These are phyloP conservation scores for Chlamydomonas sp. DNA, from an alignment of 139 green algal genomes.

Conservation along the genomic window DNA sequence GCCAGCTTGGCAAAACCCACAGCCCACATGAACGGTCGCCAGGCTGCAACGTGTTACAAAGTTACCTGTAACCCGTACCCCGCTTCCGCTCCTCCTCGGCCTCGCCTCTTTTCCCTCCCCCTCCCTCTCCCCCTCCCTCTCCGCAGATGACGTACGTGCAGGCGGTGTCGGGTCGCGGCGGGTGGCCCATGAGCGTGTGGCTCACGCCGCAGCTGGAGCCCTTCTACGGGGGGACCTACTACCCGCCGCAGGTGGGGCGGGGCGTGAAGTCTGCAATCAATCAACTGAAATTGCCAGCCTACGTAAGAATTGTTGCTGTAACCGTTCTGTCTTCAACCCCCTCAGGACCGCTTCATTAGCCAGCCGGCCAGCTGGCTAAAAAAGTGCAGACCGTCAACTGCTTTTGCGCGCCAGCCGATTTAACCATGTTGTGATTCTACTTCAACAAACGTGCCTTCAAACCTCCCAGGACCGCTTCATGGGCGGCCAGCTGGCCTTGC, in stretches of 20 bases:
- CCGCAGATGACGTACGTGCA: slow-evolving; percentile 84
- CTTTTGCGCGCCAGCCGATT: too few species aligned
- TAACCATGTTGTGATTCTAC: too few species aligned
- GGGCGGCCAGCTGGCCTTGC: slow-evolving; percentile 54
- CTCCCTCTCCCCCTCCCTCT: neutral
- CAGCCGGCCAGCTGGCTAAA: too few species aligned
- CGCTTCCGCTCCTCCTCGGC: neutral
- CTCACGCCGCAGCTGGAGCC: slow-evolving; percentile 83
- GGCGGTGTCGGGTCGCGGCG: slow-evolving; percentile 69
- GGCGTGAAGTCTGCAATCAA: neutral
- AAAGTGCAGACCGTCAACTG: too few species aligned
- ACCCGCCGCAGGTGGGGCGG: slow-evolving; percentile 46
- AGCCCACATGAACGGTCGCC: too few species aligned
- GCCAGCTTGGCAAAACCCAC: too few species aligned
- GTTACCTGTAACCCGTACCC: neutral
- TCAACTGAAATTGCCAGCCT: too few species aligned
- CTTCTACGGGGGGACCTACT: slow-evolving; percentile 84
- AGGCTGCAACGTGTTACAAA: too few species aligned
- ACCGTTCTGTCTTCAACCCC: too few species aligned
- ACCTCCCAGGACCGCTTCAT: slow-evolving; percentile 9
- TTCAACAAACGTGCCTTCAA: too few species aligned
- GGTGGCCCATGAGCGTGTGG: slow-evolving; percentile 82
- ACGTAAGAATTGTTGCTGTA: too few species aligned
- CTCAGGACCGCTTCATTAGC: too few species aligned
- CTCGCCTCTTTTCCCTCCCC: neutral